Percentiles rank a stretch among this genome's conserved stretches.
phyloP scores from a whole-genome alignment of 2,329 filamentous ascomycete species.

The Aureobasidium musti region DNA sequence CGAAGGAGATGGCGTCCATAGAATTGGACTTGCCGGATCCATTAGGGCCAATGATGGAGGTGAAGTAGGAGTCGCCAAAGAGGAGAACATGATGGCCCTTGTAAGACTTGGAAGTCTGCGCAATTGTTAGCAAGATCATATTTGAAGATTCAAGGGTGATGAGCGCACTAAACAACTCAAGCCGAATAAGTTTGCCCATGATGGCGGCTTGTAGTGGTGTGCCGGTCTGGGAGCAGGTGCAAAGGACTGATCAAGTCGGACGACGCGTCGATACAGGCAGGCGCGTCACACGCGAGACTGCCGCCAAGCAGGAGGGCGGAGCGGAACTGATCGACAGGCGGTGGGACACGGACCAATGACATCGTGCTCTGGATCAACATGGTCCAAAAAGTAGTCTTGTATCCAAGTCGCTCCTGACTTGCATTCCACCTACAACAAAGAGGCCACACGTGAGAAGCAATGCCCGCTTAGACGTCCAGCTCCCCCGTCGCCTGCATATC shows the following conservation, averaged over 20 bases:
- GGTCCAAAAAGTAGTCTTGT: slow-evolving; percentile 18
- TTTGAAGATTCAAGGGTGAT: neutral
- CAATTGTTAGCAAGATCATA: slow-evolving; percentile 33
- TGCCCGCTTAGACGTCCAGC: neutral
- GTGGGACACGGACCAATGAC: slow-evolving; percentile 21
- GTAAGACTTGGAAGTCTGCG: slow-evolving; percentile 97
- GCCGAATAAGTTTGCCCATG: slow-evolving; percentile 95
- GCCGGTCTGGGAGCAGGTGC: neutral
- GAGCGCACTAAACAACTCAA: slow-evolving; percentile 84
- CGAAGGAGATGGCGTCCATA: slow-evolving; percentile 99
- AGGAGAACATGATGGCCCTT: slow-evolving; percentile 93
- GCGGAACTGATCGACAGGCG: neutral
- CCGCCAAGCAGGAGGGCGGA: slow-evolving; percentile 2
- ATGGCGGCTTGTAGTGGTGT: slow-evolving; percentile 42
- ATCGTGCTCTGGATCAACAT: slow-evolving; percentile 1
- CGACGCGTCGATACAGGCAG: slow-evolving; percentile 17
- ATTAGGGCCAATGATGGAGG: slow-evolving; percentile 99
- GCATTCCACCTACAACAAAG: slow-evolving; percentile 1
- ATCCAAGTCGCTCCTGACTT: neutral
- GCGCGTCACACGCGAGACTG: slow-evolving; percentile 5
- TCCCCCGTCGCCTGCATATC: neutral
- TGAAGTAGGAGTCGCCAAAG: slow-evolving; percentile 98
- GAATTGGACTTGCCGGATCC: slow-evolving; percentile 99
- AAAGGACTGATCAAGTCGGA: slow-evolving; percentile 9
- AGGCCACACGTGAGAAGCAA: neutral